Evolutionary conservation across 768 basidiomycete genomes (phyloP), one percentile per base, ranked within the genome.

Genomic region (Cystofilobasidium ferigula): DNA sequence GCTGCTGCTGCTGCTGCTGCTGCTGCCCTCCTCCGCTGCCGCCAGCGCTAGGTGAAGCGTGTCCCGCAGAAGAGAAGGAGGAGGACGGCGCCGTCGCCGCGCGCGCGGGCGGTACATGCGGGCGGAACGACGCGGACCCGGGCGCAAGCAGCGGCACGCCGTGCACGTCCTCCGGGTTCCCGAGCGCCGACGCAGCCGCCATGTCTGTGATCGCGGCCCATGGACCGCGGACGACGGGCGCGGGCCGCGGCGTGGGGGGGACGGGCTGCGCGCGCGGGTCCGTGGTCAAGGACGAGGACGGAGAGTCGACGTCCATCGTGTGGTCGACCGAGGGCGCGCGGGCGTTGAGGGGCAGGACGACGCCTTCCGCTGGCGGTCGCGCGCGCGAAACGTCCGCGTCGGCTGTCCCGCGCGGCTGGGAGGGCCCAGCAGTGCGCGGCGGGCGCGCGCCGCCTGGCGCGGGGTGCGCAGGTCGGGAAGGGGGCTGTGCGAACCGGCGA

Each of bases 221-320:
- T 20, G 53, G 7, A 12, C 35, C 35, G 16, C 57, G 34, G 16
- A 36, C 32, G 57, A 57, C 28, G 16, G 57, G 34, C 34, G 34
- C 32, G n/a, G 57, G 57, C 5, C 58, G 38, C 6, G 58, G 26
- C 26, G 58, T 42, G n/a, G 58, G 40, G 20, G 38, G 42, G 40
- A 28, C 58, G 28, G 36, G 13, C 34, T 18, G n/a, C n/a, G 42
- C n/a, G 35, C 38, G 42, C n/a, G 18, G 62, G 35, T 42, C 51
- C 16, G 24, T 32, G 43, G 22, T n/a, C n/a, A n/a, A n/a, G n/a
- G n/a, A n/a, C n/a, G n/a, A n/a, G n/a, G n/a, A n/a, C n/a, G n/a
- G n/a, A n/a, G n/a, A 30, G 53, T 63, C 62, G 20, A 63, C 62
- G 53, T 63, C 62, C 62, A 63, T 63, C 51, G 62, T 36, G 26